A percentile compares a stretch with the other conserved stretches of the same genome.
These are phyloP conservation scores for Macroventuria anomochaeta DNA, from an alignment of 2,329 filamentous ascomycete genomes.

Conservation along the genomic window DNA sequence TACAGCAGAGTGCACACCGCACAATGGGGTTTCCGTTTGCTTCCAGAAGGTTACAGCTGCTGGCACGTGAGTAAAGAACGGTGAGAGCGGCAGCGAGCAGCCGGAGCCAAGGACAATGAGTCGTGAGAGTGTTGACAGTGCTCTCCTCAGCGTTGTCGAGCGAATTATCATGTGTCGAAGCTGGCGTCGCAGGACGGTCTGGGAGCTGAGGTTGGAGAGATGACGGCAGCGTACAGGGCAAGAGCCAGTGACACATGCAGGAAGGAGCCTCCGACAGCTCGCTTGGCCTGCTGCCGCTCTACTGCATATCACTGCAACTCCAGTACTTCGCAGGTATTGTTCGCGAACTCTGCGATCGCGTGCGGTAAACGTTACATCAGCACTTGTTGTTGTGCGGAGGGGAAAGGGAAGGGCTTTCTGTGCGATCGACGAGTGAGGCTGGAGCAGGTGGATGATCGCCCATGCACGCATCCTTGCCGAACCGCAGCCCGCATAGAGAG, in stretches of 20 bases:
- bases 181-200: conserved; percentile 5
- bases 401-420: background rate
- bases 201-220: conserved; percentile 24
- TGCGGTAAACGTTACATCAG: background rate
- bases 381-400: background rate
- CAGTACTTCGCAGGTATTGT: background rate
- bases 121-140: background rate
- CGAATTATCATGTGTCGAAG: conserved; percentile 4
- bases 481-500: conserved; percentile 42
- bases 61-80: conserved; percentile 24
- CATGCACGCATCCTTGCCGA: conserved; percentile 31
- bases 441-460: conserved; percentile 38
- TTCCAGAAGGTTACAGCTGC: conserved; percentile 29
- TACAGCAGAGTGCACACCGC: conserved; percentile 16
- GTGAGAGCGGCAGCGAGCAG: conserved; percentile 9
- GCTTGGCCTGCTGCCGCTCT: conserved; percentile 15
- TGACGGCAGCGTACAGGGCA: conserved; percentile 18
- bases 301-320: conserved; percentile 6
- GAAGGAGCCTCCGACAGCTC: conserved; percentile 27
- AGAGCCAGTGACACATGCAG: conserved; percentile 39
- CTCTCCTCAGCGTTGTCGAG: conserved; percentile 1
- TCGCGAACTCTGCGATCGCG: background rate
- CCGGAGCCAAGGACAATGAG: background rate
- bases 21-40: conserved; percentile 1
- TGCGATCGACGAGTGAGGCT: conserved; percentile 48